Percentiles rank a stretch among this genome's conserved stretches.
phyloP scores from a whole-genome alignment of 352 stramenopile species.

The Globisporangium spiculum region DNA sequence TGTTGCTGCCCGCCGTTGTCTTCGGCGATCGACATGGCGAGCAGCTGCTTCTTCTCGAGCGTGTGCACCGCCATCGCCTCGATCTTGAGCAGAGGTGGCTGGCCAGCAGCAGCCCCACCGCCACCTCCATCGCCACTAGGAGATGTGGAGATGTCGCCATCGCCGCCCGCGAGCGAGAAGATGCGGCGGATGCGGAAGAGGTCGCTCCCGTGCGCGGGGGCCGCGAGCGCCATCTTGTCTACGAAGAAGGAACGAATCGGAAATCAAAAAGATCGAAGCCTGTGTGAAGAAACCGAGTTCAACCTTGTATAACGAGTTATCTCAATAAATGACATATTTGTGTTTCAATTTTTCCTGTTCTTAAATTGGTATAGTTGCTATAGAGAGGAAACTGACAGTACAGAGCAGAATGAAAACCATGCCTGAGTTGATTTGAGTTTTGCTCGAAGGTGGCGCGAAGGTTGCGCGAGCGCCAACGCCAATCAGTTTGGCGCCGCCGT shows the following conservation, averaged over 20 bases:
- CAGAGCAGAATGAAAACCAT: not conserved
- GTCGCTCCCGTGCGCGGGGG: constrained; percentile 45
- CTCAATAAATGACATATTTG: not conserved
- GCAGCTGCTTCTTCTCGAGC: constrained; percentile 68
- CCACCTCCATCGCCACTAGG: not conserved
- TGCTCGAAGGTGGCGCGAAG: constrained; percentile 12
- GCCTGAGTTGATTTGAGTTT: not conserved
- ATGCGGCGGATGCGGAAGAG: constrained; percentile 80
- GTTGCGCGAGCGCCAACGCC: constrained; percentile 16
- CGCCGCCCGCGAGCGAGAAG: constrained; percentile 27
- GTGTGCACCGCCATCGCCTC: constrained; percentile 66
- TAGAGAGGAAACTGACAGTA: not conserved
- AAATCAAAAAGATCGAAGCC: constrained; percentile 5
- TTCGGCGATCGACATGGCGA: constrained; percentile 52
- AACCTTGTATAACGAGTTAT: too few relatives aligned
- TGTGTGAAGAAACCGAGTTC: not conserved
- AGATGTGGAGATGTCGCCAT: not conserved
- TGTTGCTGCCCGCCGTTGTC: not conserved
- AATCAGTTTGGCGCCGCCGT: constrained; percentile 4
- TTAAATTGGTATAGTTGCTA: too few relatives aligned
- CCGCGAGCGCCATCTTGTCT: constrained; percentile 7
- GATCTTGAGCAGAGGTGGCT: constrained; percentile 30
- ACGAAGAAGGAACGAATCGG: not conserved
- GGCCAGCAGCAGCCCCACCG: not conserved
- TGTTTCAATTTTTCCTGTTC: too few relatives aligned